These are phyloP conservation scores for Phaeophleospora eucalypticola DNA, from an alignment of 2,329 filamentous ascomycete species.

Conservation along the genomic window DNA sequence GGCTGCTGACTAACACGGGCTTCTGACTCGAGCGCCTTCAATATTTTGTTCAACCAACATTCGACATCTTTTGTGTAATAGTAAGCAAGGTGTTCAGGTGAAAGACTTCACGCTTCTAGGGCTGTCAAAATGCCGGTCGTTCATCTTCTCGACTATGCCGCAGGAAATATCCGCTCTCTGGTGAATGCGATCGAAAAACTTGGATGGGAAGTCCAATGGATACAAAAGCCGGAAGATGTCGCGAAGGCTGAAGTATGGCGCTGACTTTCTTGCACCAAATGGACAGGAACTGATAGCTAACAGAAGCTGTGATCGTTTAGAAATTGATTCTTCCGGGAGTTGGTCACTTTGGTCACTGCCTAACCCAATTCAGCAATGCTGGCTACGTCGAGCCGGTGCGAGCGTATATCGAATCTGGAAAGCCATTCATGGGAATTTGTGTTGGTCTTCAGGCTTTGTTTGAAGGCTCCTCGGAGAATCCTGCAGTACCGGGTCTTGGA, in stretches of 20 bases:
- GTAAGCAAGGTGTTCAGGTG: neutral
- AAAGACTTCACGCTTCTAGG: neutral
- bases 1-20: neutral
- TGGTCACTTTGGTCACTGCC: conserved; percentile 95
- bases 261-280: neutral
- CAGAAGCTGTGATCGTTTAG: conserved; percentile 42
- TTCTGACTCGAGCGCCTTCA: neutral
- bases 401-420: conserved; percentile 80
- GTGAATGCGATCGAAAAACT: conserved; percentile 97
- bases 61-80: conserved; percentile 1
- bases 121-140: conserved; percentile 63
- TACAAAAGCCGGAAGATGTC: conserved; percentile 79
- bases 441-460: conserved; percentile 92
- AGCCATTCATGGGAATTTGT: conserved; percentile 97
- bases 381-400: conserved; percentile 80
- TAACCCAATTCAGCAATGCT: conserved; percentile 74
- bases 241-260: conserved; percentile 71
- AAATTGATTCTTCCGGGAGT: conserved; percentile 94
- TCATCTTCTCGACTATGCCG: conserved; percentile 83
- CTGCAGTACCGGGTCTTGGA: conserved; percentile 67
- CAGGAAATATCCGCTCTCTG: conserved; percentile 91
- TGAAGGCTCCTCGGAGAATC: conserved; percentile 75
- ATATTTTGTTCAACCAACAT: too few species aligned
- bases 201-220: conserved; percentile 90
- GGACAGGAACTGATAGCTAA: conserved; percentile 31